Base-by-base conservation (phyloP, 164 flowering plant genomes). In the Vitis riparia region DNA sequence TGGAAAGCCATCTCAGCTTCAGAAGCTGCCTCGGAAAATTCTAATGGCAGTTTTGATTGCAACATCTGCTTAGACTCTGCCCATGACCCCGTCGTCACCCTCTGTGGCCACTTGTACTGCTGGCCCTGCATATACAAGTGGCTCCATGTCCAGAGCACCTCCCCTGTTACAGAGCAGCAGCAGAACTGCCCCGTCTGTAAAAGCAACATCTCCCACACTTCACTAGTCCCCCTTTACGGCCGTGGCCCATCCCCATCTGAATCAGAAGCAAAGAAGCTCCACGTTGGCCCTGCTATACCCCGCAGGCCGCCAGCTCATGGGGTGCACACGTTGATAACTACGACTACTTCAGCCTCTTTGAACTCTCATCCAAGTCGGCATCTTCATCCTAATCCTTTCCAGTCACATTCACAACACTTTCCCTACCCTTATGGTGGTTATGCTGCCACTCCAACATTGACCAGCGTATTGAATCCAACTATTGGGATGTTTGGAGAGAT, bases 81-180 rank as follows among this genome's bases (percentile, higher is more conserved):
- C 0, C 77, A 76, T 3, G 93, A 91, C 9, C 98, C 98, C 3
- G 92, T 91, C 1, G 93, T 91, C 30, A 93, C 97, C 16, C 90
- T 87, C 29, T 93, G 98, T 50, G 97, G 98, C 52, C 98, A 91
- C 68, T 82, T 91, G 19, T 91, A 84, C 74, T 91, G 98, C 78
- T 93, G 98, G 97, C 90, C 97, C 0, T 93, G 98, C 80, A 88
- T 90, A 65, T 90, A 86, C 85, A 81, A 87, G 69, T 93, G 98
- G 98, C 83, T 91, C 53, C 70, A 77, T 37, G 79, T 81, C 16
- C 82, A 86, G 44, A 70, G 47, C 17, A 51, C 79, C 27, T 68
- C 88, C 50, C 69, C 60, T 1, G 77, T 71, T 5, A 51, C 79
- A 5, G 79, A 82, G 11, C 68, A 80, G 32, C 71, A 68, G 27